phyloP scores from a whole-genome alignment of 495 filamentous ascomycete genomes.

The Talaromyces liani region DNA sequence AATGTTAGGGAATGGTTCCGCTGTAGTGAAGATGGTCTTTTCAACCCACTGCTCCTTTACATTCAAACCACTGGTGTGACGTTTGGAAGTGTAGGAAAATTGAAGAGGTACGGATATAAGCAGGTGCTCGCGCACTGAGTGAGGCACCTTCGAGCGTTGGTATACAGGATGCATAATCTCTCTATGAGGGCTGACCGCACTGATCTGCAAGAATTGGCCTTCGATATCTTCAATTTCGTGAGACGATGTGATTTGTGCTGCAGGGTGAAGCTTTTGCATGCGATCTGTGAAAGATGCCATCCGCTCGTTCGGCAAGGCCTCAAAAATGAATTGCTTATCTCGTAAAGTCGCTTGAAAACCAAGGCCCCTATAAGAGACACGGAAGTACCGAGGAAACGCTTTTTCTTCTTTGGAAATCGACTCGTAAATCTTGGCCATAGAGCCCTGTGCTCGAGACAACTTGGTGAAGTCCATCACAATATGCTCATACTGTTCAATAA shows the following conservation, averaged over 20 bases:
- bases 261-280: slow-evolving; percentile 85
- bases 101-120: slow-evolving; percentile 61
- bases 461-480: slow-evolving; percentile 89
- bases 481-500: slow-evolving; percentile 80
- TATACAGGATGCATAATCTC: slow-evolving; percentile 81
- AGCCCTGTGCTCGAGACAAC: slow-evolving; percentile 77
- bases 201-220: slow-evolving; percentile 88
- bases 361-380: slow-evolving; percentile 82
- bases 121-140: slow-evolving; percentile 76
- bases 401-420: slow-evolving; percentile 72
- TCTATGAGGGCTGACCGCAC: slow-evolving; percentile 68
- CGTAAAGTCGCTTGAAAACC: slow-evolving; percentile 75
- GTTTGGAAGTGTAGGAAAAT: slow-evolving; percentile 66
- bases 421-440: slow-evolving; percentile 92
- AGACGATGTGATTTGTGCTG: slow-evolving; percentile 70
- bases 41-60: slow-evolving; percentile 69
- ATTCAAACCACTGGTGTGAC: slow-evolving; percentile 56
- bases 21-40: slow-evolving; percentile 78
- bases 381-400: slow-evolving; percentile 79
- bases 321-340: slow-evolving; percentile 91
- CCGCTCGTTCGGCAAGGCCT: slow-evolving; percentile 69
- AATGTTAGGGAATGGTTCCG: slow-evolving; percentile 86
- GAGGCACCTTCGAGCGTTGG: slow-evolving; percentile 75
- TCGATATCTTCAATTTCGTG: slow-evolving; percentile 74
- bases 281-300: slow-evolving; percentile 80